Evolutionary conservation across 1,284 basidiomycete species (phyloP), one percentile per base, ranked within the genome.

Genomic region (Trichosporon sp.): DNA sequence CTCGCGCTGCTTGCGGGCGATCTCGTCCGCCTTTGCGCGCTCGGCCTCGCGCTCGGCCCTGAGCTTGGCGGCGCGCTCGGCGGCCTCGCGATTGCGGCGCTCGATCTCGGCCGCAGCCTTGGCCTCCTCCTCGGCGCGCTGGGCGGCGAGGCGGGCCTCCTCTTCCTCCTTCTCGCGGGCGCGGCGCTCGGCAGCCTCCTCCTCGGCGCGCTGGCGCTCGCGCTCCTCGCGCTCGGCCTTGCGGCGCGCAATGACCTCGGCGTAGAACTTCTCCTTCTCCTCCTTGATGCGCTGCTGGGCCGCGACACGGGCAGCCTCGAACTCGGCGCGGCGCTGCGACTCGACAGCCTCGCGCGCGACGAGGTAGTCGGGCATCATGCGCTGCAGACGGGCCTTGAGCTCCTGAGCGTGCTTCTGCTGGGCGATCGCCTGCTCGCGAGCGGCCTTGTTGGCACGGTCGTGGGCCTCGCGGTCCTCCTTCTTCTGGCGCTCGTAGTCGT

Each of bases 401-500:
- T 86, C 86, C 46, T 95, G 70, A 62, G 89, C 87, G 62, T 88
- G 85, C 68, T 86, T 80, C 77, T 96, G 90, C 56, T 86, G 83
- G 36, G 83, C 77, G 65, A 84, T 84, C 9, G 88, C 84, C 2
- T 83, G 81, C 69, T 90, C 87, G 34, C 88, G 78, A 19, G 87
- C 86, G 4, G 85, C 79, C 60, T 84, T 83, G 71, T 90, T 88
- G 34, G 88, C 80, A 1, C 81, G 78, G 62, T 91, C 86, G 79
- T 91, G 91, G 1, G 87, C 87, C 58, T 84, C 82, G 23, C 84
- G 85, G 81, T 96, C 93, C 56, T 84, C 83, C 49, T 84, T 84
- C 78, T 95, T 91, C 78, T 99, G 95, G 1, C 84, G 80, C 66
- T 91, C 89, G 78, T 98, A 99, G 80, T 98, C 95, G 70, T 90